These are phyloP conservation scores for Ogataea nakhonphanomensis DNA, from an alignment of 805 yeast species.

Conservation along the genomic window DNA sequence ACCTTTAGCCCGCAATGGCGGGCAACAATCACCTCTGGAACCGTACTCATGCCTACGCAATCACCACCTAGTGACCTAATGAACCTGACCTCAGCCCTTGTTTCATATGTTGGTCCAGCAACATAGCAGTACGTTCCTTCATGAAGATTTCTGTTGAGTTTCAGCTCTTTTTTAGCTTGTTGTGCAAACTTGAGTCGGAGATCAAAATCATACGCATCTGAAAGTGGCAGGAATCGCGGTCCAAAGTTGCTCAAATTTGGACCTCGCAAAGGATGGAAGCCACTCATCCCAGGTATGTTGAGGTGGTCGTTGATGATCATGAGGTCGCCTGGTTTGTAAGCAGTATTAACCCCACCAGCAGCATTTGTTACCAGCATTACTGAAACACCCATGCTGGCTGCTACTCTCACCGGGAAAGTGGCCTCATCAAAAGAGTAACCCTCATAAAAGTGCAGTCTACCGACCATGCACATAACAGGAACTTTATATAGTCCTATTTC, in stretches of 20 bases:
- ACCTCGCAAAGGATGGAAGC: slow-evolving; percentile 83
- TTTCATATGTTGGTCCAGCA: slow-evolving; percentile 92
- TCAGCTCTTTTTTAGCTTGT: slow-evolving; percentile 42
- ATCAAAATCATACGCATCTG: slow-evolving; percentile 82
- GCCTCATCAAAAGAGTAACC: slow-evolving; percentile 83
- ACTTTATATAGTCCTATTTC: slow-evolving; percentile 60
- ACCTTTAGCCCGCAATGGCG: slow-evolving; percentile 83
- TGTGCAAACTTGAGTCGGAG: slow-evolving; percentile 60
- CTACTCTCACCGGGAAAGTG: slow-evolving; percentile 80
- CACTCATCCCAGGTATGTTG: slow-evolving; percentile 87
- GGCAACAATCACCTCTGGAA: slow-evolving; percentile 92
- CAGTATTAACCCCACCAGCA: slow-evolving; percentile 80
- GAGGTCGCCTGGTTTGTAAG: slow-evolving; percentile 76
- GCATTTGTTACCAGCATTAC: slow-evolving; percentile 88
- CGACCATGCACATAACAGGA: slow-evolving; percentile 91
- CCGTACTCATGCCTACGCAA: slow-evolving; percentile 97
- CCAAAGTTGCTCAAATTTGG: slow-evolving; percentile 79
- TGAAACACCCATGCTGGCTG: slow-evolving; percentile 58
- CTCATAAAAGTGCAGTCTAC: slow-evolving; percentile 88
- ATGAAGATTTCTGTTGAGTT: slow-evolving; percentile 58
- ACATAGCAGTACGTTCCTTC: slow-evolving; percentile 87
- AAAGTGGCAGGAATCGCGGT: slow-evolving; percentile 80
- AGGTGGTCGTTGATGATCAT: slow-evolving; percentile 90
- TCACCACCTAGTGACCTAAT: slow-evolving; percentile 76
- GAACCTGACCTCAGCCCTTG: slow-evolving; percentile 86